Percentiles rank a stretch among this genome's conserved stretches.
These are phyloP conservation scores for Jasminum sambac DNA, from an alignment of 257 asterid genomes.

Conservation along the genomic window DNA sequence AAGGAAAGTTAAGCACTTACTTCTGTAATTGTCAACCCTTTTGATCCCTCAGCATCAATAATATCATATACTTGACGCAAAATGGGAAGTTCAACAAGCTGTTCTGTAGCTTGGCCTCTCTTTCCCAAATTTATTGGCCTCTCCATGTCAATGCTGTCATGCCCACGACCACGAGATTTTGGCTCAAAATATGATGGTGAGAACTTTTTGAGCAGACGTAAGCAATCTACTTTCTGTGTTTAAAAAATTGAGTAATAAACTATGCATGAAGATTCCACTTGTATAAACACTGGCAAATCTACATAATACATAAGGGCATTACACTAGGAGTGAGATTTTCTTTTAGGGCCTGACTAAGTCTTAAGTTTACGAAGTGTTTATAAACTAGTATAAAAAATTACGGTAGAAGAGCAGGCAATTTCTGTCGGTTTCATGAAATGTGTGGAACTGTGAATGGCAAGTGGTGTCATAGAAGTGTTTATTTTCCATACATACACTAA, in stretches of 20 bases:
- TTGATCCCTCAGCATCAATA: constrained; percentile 77
- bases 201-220: constrained; percentile 75
- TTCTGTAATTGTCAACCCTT: constrained; percentile 73
- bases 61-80: constrained; percentile 84
- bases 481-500: neutral
- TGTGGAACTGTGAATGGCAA: no score
- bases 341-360: constrained; percentile 1
- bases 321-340: neutral
- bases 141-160: constrained; percentile 44
- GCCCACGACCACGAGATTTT: constrained; percentile 45
- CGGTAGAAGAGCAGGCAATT: no score
- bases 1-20: constrained; percentile 41
- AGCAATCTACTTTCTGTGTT: constrained; percentile 72
- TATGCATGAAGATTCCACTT: constrained; percentile 10
- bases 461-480: no score
- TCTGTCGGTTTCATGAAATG: no score
- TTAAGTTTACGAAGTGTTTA: neutral
- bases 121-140: constrained; percentile 44
- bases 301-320: neutral
- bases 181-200: constrained; percentile 70
- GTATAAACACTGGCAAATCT: neutral
- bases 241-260: constrained; percentile 16
- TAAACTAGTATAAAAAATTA: no score
- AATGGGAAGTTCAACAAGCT: constrained; percentile 81
- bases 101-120: constrained; percentile 74